Evolutionary conservation across 768 basidiomycete species (phyloP), one percentile per base, ranked within the genome.

Genomic region (Collybia nuda): DNA sequence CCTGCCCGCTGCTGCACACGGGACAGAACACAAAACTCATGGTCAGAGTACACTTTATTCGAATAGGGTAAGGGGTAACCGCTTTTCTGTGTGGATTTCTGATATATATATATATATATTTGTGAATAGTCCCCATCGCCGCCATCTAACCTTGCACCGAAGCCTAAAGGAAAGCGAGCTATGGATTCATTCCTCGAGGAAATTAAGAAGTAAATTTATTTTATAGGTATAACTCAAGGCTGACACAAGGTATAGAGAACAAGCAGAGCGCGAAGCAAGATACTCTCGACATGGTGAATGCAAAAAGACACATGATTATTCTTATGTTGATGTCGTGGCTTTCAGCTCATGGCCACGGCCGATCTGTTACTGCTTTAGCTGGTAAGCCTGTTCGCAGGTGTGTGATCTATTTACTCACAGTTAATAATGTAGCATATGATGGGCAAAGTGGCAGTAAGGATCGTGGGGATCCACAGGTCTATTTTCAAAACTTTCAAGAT

Each of bases 141-240:
- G 3, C 73, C 80, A 0, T 59, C 74, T 12, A 52, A 65, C 19
- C 63, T 61, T 51, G 72, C 66, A 5, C 79, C 85, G 1, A 93
- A 85, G 63, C 86, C 90, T 0, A 97, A 93, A 65, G 97, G 97
- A 2, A 97, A 93, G 65, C 83, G 96, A 44, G 93, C 90, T 1
- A 98, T 98, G 93, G 95, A 98, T 67, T 70, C 86, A 1, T 99
- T 98, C 65, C 74, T 99, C 44, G 94, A 97, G 60, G 94, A 99
- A 72, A 92, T 99, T 52, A 98, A 98, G 72, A 82, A 82, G 96
- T 89, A 41, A 18, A 74, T 50, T 36, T 7, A 17, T 26, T 29
- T 11, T 44, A 3, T 42, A 18, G 15, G 12, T 19, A 37, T 44
- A 37, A n/a, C 21, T 14, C 2, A 51, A 40, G 49, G 21, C 22